Evolutionary conservation across 345 rosid species (phyloP).

Genomic region (Lepidium didymum): DNA sequence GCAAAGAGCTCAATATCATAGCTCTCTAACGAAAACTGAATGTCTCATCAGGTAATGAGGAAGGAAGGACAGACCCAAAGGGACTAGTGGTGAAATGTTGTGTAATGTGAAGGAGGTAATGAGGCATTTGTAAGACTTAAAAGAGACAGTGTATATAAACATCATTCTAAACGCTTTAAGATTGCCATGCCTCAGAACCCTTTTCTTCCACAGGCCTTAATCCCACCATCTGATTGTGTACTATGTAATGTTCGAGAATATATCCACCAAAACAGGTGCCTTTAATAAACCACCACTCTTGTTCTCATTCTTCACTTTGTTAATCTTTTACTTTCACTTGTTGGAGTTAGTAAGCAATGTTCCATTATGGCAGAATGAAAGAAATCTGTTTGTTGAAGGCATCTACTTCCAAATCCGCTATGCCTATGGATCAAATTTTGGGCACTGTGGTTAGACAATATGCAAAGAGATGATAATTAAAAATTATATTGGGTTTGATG

Average conservation of each 20-base stretch:
- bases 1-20: not conserved
- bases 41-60: conserved; percentile 62
- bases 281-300: not conserved
- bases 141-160: conserved; percentile 13
- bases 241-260: conserved; percentile 14
- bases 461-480: not conserved
- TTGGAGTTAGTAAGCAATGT: not conserved
- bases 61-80: conserved; percentile 75
- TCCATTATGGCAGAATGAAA: not conserved
- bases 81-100: conserved; percentile 68
- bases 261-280: conserved; percentile 2
- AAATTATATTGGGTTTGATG: not conserved
- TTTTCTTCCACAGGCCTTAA: not conserved
- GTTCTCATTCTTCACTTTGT: not conserved
- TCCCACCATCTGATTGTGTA: not conserved
- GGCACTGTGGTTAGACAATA: not conserved
- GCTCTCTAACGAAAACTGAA: not conserved
- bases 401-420: not conserved
- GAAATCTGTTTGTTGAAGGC: not conserved
- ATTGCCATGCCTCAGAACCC: not conserved
- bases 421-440: not conserved
- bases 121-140: not conserved
- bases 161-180: not conserved
- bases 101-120: conserved; percentile 39
- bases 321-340: not conserved